Percentiles rank a stretch among this genome's conserved stretches.
These are phyloP conservation scores for Lasiosphaeris hirsuta DNA, from an alignment of 495 filamentous ascomycete genomes.

Conservation along the genomic window DNA sequence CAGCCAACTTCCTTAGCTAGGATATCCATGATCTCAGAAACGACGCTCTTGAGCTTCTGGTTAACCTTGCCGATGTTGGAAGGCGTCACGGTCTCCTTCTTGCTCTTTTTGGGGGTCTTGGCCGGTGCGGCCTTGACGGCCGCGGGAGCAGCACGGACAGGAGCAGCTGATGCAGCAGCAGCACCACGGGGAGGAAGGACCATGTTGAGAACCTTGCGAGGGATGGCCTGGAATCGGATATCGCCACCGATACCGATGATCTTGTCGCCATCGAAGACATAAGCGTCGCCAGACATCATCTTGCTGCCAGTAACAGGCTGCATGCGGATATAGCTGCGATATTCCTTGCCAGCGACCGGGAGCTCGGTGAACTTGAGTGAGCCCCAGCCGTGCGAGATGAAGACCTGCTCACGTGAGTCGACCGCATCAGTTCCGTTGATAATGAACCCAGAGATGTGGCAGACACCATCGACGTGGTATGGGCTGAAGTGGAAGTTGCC, in stretches of 20 bases:
- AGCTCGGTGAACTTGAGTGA: slow-evolving; percentile 66
- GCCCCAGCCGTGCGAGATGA: slow-evolving; percentile 78
- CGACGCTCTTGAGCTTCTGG: slow-evolving; percentile 39
- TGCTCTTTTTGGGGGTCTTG: slow-evolving; percentile 41
- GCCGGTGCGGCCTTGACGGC: slow-evolving; percentile 38
- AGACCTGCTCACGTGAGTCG: slow-evolving; percentile 67
- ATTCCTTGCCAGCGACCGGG: slow-evolving; percentile 60
- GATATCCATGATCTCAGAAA: slow-evolving; percentile 54
- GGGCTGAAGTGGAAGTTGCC: slow-evolving; percentile 65
- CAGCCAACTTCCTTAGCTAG: slow-evolving; percentile 66
- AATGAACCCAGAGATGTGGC: slow-evolving; percentile 71
- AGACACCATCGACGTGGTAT: slow-evolving; percentile 69
- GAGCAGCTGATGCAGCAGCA: slow-evolving; percentile 28
- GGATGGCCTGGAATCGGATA: slow-evolving; percentile 63
- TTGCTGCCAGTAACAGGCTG: slow-evolving; percentile 49
- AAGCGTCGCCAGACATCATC: slow-evolving; percentile 58
- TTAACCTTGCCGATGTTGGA: slow-evolving; percentile 42
- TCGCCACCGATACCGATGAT: slow-evolving; percentile 52
- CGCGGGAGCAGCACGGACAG: slow-evolving; percentile 29
- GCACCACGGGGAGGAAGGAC: slow-evolving; percentile 59
- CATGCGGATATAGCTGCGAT: slow-evolving; percentile 71
- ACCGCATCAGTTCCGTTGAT: slow-evolving; percentile 74
- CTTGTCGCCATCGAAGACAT: slow-evolving; percentile 61
- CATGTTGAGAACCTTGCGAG: slow-evolving; percentile 63
- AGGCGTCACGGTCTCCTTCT: slow-evolving; percentile 41